Evolutionary conservation across 2,329 filamentous ascomycete genomes (phyloP).

Genomic region (Sphaerulina musiva): DNA sequence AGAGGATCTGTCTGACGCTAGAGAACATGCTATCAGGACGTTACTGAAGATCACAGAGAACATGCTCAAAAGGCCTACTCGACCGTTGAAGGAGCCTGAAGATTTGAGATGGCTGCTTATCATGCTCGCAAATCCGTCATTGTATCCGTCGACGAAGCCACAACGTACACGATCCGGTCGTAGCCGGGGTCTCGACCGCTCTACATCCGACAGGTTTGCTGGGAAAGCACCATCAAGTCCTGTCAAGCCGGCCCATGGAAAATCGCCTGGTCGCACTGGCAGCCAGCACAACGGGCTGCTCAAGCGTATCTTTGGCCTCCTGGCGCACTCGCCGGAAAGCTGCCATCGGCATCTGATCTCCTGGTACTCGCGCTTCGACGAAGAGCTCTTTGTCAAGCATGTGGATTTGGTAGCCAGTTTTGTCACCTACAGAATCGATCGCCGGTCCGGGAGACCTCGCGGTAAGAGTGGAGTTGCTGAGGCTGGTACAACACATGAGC

Average conservation of each 20-base stretch:
- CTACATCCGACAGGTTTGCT: constrained; percentile 17
- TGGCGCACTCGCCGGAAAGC: constrained; percentile 67
- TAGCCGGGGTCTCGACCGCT: constrained; percentile 8
- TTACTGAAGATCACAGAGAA: constrained; percentile 73
- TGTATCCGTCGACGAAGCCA: constrained; percentile 46
- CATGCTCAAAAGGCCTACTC: constrained; percentile 70
- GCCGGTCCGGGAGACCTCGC: constrained; percentile 62
- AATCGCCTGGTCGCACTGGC: constrained; percentile 37
- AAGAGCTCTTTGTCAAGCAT: constrained; percentile 60
- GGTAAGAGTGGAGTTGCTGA: constrained; percentile 51
- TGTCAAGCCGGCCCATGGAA: constrained; percentile 22
- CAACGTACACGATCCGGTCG: constrained; percentile 8
- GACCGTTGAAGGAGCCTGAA: constrained; percentile 59
- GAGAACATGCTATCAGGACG: constrained; percentile 61
- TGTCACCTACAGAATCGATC: constrained; percentile 69
- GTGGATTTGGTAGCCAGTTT: constrained; percentile 75
- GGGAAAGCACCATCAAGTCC: constrained; percentile 17
- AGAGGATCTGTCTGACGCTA: constrained; percentile 52
- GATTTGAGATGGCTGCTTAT: constrained; percentile 74
- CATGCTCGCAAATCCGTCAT: constrained; percentile 68
- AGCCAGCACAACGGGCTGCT: constrained; percentile 76
- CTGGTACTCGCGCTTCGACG: constrained; percentile 69
- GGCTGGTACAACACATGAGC: constrained; percentile 65
- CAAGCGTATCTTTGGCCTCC: constrained; percentile 73
- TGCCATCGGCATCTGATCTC: constrained; percentile 70